Base-by-base conservation (phyloP, 108 stramenopile genomes). In the Cylindrotheca fusiformis region DNA sequence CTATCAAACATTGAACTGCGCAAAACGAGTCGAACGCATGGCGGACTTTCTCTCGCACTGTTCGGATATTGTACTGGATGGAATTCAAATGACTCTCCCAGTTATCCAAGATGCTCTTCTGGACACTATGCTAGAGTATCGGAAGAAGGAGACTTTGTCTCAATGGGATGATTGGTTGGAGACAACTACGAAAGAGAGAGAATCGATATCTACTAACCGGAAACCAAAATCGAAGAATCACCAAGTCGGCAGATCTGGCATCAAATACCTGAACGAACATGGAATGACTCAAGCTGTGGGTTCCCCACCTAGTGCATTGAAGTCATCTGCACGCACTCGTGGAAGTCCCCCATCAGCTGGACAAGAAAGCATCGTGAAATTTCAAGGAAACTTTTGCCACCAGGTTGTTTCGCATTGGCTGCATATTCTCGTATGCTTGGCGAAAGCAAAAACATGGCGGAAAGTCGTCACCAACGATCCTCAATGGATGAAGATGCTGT, bases 351-450 rank as follows among this genome's bases (percentile, higher is more conserved):
- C 47, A 4, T 24, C 32, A 27, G 25, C 2, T 3, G 49, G 2
- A 10, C 10, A 53, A 26, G 71, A 72, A n/a, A 59, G 18, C 24
- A 44, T 17, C 14, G 29, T 48, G 23, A 64, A 58, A 32, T n/a
- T 49, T 21, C 56, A 63, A 44, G 48, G 52, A 3, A 23, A 45
- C 30, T 73, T 68, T 30, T 24, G 17, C 45, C 58, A 52, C 33
- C 66, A 68, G 10, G 27, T 63, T n/a, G 28, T 78, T 30, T 65
- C 77, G 8, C 76, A 82, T 23, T 78, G 77, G 77, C 48, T 82
- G 18, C 68, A 82, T 57, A 64, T 68, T 41, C 36, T 78, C 0
- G 52, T 65, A 51, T 72, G 56, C 2, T 19, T 55, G 19, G 44
- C 55, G 8, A 55, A 61, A 4, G 26, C 61, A 26, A 6, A 33